Evolutionary conservation across 2,329 filamentous ascomycete species (phyloP), one percentile per base, ranked within the genome.

Genomic region (Penicillium polonicum): DNA sequence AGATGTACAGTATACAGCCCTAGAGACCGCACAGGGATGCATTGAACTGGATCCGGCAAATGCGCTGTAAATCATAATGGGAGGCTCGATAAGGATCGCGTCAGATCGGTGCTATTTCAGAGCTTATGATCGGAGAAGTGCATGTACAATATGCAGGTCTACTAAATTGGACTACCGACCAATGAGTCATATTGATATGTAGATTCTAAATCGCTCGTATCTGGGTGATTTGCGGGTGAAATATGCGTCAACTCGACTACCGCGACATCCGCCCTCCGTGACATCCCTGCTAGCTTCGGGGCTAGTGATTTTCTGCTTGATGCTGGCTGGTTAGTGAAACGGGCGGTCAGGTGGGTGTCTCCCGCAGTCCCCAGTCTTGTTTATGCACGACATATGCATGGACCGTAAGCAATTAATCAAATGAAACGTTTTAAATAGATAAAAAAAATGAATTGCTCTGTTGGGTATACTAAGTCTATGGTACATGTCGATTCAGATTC

Each of bases 381-480:
- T 66, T 60, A 65, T 67, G 65, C 64, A 65, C 52, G 59, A 65
- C 62, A 66, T 66, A 54, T n/a, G 27, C 35, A 48, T 50, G 55
- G 25, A 50, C 57, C 58, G 56, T 59, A 59, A 54, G 55, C 55
- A 54, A 41, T 46, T 21, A 33, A 52, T 42, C 8, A 23, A 19
- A 25, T 55, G 13, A 3, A 48, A 60, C 55, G 48, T 49, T 38
- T 57, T 56, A 44, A 52, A 48, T 35, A 52, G 31, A 33, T 33
- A 33, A 31, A 13, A 58, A 63, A 53, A 39, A 52, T 38, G 55
- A 55, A 58, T 61, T 66, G 66, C 67, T 69, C 63, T 65, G 66
- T 65, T 69, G 70, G 70, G 71, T 73, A 73, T 73, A 73, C 71
- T 72, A 72, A 68, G 67, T 73, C 70, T 73, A 73, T 72, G 67